Evolutionary conservation across 345 rosid genomes (phyloP).

Genomic region (Aurinia saxatilis): DNA sequence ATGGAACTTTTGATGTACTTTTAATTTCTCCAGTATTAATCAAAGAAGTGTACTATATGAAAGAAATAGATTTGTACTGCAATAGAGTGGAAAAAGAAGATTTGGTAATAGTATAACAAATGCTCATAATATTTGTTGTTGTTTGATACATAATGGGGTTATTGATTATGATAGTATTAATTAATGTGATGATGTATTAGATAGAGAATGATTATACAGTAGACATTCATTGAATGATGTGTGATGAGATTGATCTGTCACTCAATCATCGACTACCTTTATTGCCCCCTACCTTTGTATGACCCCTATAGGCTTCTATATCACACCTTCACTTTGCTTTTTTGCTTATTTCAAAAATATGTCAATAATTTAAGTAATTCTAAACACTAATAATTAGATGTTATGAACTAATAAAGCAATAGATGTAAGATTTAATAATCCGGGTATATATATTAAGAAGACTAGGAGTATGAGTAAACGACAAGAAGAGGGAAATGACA

Average conservation of each 20-base stretch:
- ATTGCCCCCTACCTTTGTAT: neutral
- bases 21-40: neutral
- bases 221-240: constrained; percentile 1
- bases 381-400: neutral
- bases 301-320: neutral
- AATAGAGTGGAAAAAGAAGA: neutral
- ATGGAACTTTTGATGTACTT: constrained; percentile 1
- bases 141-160: no score
- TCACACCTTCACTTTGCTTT: neutral
- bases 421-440: no score
- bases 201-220: no score
- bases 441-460: neutral
- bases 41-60: neutral
- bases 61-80: neutral
- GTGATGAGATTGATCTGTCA: constrained; percentile 15
- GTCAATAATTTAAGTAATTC: neutral
- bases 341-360: neutral
- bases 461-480: constrained; percentile 10
- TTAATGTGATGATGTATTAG: constrained; percentile 2
- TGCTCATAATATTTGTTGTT: neutral
- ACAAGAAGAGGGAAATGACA: constrained; percentile 19
- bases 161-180: neutral
- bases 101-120: neutral
- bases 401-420: neutral
- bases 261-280: constrained; percentile 14